Evolutionary conservation across 73 alveolate genomes (phyloP).

Genomic region (Durusdinium trenchii): DNA sequence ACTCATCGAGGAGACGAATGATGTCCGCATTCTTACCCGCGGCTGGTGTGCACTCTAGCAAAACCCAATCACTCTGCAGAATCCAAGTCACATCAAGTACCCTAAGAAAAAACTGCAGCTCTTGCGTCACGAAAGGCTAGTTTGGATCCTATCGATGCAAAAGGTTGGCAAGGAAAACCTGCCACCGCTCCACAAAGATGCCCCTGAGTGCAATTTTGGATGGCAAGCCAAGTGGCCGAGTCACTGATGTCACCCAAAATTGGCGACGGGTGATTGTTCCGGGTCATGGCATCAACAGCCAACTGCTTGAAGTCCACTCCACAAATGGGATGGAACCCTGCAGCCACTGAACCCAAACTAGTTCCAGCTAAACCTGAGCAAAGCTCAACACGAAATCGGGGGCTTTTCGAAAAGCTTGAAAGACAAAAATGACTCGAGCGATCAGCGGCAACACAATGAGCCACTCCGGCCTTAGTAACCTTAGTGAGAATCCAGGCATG

Average conservation of each 20-base stretch:
- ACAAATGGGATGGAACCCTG: neutral
- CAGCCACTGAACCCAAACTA: neutral
- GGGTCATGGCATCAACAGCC: neutral
- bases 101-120: neutral
- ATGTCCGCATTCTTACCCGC: too few species aligned
- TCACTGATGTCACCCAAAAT: neutral
- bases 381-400: neutral
- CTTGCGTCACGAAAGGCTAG: neutral
- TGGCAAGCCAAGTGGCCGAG: neutral
- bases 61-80: neutral
- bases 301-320: neutral
- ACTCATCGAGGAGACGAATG: neutral
- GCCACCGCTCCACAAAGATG: neutral
- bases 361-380: neutral
- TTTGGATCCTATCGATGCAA: neutral
- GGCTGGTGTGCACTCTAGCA: neutral
- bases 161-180: neutral
- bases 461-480: neutral
- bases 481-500: neutral
- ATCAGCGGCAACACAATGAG: neutral
- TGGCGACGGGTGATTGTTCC: neutral
- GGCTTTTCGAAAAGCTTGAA: neutral
- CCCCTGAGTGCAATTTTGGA: neutral
- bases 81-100: neutral
- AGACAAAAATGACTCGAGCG: neutral